phyloP scores from a whole-genome alignment of 1,284 basidiomycete genomes.

The Kalmanozyma brasiliensis region DNA sequence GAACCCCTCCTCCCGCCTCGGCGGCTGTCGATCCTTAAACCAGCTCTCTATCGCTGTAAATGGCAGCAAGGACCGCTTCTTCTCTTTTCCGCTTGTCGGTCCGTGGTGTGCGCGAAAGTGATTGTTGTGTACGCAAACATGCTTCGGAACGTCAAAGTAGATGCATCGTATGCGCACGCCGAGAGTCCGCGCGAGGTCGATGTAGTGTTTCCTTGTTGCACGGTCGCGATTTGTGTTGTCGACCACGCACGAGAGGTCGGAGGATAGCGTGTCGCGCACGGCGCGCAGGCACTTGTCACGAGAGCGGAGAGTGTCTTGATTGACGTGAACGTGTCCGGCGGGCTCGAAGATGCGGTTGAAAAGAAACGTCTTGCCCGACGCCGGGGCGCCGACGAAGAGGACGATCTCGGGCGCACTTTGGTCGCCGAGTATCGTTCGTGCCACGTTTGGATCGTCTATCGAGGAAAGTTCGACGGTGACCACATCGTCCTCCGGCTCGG shows the following conservation, averaged over 20 bases:
- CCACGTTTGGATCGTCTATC: background rate
- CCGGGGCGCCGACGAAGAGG: slow-evolving; percentile 87
- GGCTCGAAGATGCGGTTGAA: slow-evolving; percentile 78
- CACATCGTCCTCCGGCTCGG: slow-evolving; percentile 24
- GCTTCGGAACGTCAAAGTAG: slow-evolving; percentile 39
- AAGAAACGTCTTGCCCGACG: slow-evolving; percentile 86
- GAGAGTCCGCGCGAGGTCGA: slow-evolving; percentile 30
- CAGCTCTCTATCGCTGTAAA: slow-evolving; percentile 33
- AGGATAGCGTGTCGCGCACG: slow-evolving; percentile 73
- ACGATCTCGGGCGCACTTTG: slow-evolving; percentile 72
- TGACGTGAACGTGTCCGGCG: slow-evolving; percentile 73
- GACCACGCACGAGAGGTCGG: slow-evolving; percentile 64
- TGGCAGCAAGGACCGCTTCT: slow-evolving; percentile 21
- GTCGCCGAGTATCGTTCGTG: slow-evolving; percentile 1
- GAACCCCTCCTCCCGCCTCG: slow-evolving; percentile 36
- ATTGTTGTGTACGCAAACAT: slow-evolving; percentile 47
- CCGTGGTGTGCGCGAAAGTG: slow-evolving; percentile 35
- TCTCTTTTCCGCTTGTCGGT: slow-evolving; percentile 6
- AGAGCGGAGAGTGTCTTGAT: slow-evolving; percentile 73
- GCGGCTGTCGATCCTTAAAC: slow-evolving; percentile 33
- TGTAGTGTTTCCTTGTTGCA: slow-evolving; percentile 45
- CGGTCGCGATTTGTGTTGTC: slow-evolving; percentile 58
- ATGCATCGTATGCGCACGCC: slow-evolving; percentile 31
- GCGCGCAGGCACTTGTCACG: slow-evolving; percentile 79
- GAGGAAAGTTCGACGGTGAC: slow-evolving; percentile 10